phyloP scores from a whole-genome alignment of 768 basidiomycete species.

The Tricholoma hemisulphureum region DNA sequence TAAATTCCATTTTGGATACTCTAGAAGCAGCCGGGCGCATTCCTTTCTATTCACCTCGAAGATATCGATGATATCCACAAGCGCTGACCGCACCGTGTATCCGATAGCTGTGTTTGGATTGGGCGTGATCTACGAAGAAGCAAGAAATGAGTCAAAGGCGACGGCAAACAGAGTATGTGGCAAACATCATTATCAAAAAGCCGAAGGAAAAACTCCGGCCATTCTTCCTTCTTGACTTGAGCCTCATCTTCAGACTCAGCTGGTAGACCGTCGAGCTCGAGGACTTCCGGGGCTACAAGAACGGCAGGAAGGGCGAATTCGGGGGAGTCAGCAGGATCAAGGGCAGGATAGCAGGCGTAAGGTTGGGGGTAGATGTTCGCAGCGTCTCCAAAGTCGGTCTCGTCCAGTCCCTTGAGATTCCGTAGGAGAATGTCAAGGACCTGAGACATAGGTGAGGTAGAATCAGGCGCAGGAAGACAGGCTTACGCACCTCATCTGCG shows the following conservation, averaged over 20 bases:
- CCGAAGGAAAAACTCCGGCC: slow-evolving; percentile 69
- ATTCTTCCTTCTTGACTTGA: slow-evolving; percentile 76
- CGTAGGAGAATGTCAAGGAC: slow-evolving; percentile 71
- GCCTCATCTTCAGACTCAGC: slow-evolving; percentile 70
- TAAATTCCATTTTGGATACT: slow-evolving; percentile 81
- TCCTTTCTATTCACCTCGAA: slow-evolving; percentile 98
- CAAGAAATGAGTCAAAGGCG: background rate
- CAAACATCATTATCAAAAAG: slow-evolving; percentile 63
- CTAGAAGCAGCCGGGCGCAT: slow-evolving; percentile 80
- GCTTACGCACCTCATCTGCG: slow-evolving; percentile 58
- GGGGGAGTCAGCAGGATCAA: slow-evolving; percentile 36
- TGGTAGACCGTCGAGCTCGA: slow-evolving; percentile 72
- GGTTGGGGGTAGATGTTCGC: slow-evolving; percentile 63
- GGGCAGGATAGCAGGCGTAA: slow-evolving; percentile 49
- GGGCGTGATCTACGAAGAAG: slow-evolving; percentile 63
- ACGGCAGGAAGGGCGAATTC: slow-evolving; percentile 74
- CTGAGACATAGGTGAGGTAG: slow-evolving; percentile 37
- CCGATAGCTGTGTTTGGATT: slow-evolving; percentile 72
- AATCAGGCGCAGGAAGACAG: background rate
- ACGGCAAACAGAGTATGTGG: background rate
- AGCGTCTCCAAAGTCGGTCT: slow-evolving; percentile 56
- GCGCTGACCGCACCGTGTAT: slow-evolving; percentile 71
- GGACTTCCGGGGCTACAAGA: slow-evolving; percentile 84
- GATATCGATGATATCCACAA: slow-evolving; percentile 79
- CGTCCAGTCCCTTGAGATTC: slow-evolving; percentile 60